Conservation (phyloP, 345 rosid species). For the Mallotus nudiflorus region DNA sequence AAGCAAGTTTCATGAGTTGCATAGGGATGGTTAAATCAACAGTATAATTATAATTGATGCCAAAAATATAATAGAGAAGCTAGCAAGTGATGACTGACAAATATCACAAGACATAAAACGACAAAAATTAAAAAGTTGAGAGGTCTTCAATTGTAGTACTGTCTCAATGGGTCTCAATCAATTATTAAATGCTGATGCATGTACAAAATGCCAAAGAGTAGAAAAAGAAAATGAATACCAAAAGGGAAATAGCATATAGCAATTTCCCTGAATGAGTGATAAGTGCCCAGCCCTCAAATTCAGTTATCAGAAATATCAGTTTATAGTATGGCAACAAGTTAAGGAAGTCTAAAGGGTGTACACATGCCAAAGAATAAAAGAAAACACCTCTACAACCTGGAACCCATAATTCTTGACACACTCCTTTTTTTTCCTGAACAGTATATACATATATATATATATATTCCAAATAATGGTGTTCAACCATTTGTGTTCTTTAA, state of each 20-base stretch:
- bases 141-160: neutral
- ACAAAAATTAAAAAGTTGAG: neutral
- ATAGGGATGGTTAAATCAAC: neutral
- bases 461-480: too few relatives aligned
- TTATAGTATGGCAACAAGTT: neutral
- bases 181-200: neutral
- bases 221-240: neutral
- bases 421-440: too few relatives aligned
- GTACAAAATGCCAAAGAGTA: neutral
- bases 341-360: neutral
- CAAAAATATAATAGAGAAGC: neutral
- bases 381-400: too few relatives aligned
- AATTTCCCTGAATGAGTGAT: neutral
- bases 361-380: too few relatives aligned
- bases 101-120: neutral
- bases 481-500: neutral
- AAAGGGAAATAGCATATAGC: constrained; percentile 5
- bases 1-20: neutral
- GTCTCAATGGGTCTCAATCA: neutral
- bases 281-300: neutral
- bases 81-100: neutral
- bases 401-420: neutral
- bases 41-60: neutral
- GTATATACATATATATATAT: too few relatives aligned
- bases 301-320: neutral